Evolutionary conservation across 2,329 filamentous ascomycete species (phyloP), one percentile per base, ranked within the genome.

Genomic region (Trichophyton simii): DNA sequence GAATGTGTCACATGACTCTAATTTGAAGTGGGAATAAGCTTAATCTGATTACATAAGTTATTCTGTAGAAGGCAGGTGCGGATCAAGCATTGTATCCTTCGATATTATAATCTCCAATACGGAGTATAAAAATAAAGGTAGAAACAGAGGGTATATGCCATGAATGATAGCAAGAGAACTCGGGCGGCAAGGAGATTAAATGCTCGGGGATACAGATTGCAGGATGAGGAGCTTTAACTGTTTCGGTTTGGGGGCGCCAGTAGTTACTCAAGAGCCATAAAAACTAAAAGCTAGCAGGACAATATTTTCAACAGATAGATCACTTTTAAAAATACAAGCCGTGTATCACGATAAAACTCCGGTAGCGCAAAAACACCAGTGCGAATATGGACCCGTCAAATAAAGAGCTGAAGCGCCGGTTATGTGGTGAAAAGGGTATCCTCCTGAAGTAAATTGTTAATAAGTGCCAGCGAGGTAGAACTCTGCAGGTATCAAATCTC

Each of bases 391-490:
- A 31, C 3, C n/a, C n/a, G 36, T 11, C 6, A 44, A 42, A 28
- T 7, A 22, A 18, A 44, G 8, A 5, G 11, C 11, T 44, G 11
- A 20, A 58, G 38, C 8, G 55, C 25, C 22, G n/a, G 11, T 42
- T 44, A 58, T n/a, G 83, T 83, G 55, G 82, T 80, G 71, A 86
- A 86, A 57, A 86, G 75, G 1, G 82, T 82, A 69, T 86, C 83
- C 75, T 86, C 83, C 74, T 77, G 60, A 36, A 52, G 31, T 3
- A 57, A 44, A 25, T 50, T 65, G 60, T 65, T 60, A 54, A 63
- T 52, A 66, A 68, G 31, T 11, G n/a, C 31, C 28, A 15, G 8
- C 3, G n/a, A 31, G 20, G 28, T 2, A 36, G n/a, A 7, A 31
- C 28, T 31, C 15, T 28, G 52, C 9, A 9, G 3, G 13, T 8